phyloP scores from a whole-genome alignment of 2,329 filamentous ascomycete species.

The Venturia oleaginea region DNA sequence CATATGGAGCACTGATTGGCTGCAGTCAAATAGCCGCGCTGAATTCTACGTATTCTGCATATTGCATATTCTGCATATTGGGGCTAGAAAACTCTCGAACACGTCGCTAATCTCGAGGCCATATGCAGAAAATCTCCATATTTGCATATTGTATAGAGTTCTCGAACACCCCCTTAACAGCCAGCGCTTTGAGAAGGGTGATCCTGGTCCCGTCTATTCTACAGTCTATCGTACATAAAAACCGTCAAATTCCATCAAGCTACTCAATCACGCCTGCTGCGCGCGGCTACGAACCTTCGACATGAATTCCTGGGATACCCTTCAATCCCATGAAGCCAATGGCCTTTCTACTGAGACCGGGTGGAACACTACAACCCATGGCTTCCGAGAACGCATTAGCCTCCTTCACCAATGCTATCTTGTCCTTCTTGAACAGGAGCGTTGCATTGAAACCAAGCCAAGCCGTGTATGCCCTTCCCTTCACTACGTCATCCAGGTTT shows the following conservation, averaged over 20 bases:
- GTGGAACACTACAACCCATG: constrained; percentile 38
- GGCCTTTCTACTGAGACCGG: constrained; percentile 35
- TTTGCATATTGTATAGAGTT: too few relatives aligned
- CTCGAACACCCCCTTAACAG: too few relatives aligned
- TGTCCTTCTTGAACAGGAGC: constrained; percentile 33
- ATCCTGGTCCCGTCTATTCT: too few relatives aligned
- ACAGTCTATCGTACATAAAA: background rate
- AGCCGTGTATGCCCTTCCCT: constrained; percentile 37
- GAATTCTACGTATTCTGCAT: too few relatives aligned
- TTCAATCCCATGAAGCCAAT: constrained; percentile 41
- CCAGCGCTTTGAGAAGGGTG: too few relatives aligned
- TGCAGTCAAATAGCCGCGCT: too few relatives aligned
- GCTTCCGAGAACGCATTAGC: constrained; percentile 36
- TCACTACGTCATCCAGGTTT: constrained; percentile 31
- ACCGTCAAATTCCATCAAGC: too few relatives aligned
- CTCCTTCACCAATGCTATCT: constrained; percentile 30
- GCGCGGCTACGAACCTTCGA: background rate
- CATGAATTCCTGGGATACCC: constrained; percentile 33
- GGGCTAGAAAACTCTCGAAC: too few relatives aligned
- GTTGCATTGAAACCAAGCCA: constrained; percentile 41
- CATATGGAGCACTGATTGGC: too few relatives aligned
- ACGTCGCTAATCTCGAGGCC: too few relatives aligned
- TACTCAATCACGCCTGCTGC: background rate
- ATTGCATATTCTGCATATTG: too few relatives aligned
- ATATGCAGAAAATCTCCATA: too few relatives aligned